Evolutionary conservation across 2,329 filamentous ascomycete species (phyloP), one percentile per base, ranked within the genome.

Genomic region (Plectosphaerella cucumerina): DNA sequence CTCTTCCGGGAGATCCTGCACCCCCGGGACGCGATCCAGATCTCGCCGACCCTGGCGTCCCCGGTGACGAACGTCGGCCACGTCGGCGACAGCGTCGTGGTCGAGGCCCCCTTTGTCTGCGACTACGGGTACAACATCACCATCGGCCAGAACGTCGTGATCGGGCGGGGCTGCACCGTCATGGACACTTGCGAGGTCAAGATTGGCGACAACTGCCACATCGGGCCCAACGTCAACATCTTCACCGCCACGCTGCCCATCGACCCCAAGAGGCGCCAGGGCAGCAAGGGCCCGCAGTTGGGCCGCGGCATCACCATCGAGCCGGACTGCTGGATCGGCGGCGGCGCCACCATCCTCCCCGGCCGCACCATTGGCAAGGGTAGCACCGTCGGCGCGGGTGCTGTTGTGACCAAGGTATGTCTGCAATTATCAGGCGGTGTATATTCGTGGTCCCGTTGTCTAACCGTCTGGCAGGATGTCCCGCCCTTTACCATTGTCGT

Each of bases 91-190:
- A 83, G 86, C 50, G 86, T 89, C 5, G 77, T 86, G 41, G 87
- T 99, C 22, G 90, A 96, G 62, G 84, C 89, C 3, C 93, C 93
- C 0, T 97, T 99, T 67, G 85, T 80, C 44, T 97, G 93, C 65
- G 91, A 97, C 62, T 97, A 97, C 62, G 94, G 94, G 1, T 97
- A 96, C 72, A 97, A 99, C 66, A 87, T 97, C 60, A 81, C 81
- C 45, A 88, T 99, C 58, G 92, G 89, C 12, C 86, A 92, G 59
- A 86, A 94, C 56, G 90, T 95, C 3, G 81, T 86, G 50, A 88
- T 99, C 58, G 89, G 87, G 17, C 81, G 89, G 50, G 88, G 90
- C 61, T 97, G 92, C 68, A 86, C 85, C 22, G 86, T 97, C 62
- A 83, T 92, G 50, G 94, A 99, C 65, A 86, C 91, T n/a, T 88